phyloP scores from a whole-genome alignment of 306 rosid genomes.

The Elaeagnus macrophylla region DNA sequence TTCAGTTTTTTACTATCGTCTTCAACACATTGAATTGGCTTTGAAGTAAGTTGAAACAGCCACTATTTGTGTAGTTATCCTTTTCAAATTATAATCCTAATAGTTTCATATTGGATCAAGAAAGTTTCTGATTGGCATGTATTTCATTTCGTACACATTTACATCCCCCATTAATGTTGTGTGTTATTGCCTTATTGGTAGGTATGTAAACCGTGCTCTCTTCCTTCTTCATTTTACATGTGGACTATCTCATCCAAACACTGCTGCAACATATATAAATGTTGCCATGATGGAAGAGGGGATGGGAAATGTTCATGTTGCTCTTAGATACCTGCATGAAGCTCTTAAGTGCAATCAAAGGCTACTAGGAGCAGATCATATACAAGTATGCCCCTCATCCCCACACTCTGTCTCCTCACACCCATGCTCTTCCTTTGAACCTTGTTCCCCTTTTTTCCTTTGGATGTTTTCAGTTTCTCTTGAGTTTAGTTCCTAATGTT shows the following conservation, averaged over 20 bases:
- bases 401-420: constrained; percentile 7
- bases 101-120: no score
- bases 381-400: constrained; percentile 50
- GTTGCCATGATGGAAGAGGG: constrained; percentile 99
- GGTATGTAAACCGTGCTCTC: constrained; percentile 92
- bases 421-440: no score
- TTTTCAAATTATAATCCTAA: neutral
- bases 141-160: neutral
- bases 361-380: constrained; percentile 90
- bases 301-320: constrained; percentile 90
- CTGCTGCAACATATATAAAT: constrained; percentile 94
- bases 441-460: no score
- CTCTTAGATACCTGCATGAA: constrained; percentile 91
- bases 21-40: constrained; percentile 91
- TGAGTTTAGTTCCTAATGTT: constrained; percentile 8
- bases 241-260: constrained; percentile 92
- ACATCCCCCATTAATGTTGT: constrained; percentile 17
- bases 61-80: constrained; percentile 12
- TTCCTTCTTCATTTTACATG: constrained; percentile 95
- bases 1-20: constrained; percentile 89
- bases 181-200: constrained; percentile 19
- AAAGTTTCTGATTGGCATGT: neutral
- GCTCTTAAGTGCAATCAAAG: constrained; percentile 96
- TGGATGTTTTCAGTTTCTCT: neutral
- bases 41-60: constrained; percentile 55